Evolutionary conservation across 1,284 basidiomycete genomes (phyloP), one percentile per base, ranked within the genome.

Genomic region (Earliella scabrosa): DNA sequence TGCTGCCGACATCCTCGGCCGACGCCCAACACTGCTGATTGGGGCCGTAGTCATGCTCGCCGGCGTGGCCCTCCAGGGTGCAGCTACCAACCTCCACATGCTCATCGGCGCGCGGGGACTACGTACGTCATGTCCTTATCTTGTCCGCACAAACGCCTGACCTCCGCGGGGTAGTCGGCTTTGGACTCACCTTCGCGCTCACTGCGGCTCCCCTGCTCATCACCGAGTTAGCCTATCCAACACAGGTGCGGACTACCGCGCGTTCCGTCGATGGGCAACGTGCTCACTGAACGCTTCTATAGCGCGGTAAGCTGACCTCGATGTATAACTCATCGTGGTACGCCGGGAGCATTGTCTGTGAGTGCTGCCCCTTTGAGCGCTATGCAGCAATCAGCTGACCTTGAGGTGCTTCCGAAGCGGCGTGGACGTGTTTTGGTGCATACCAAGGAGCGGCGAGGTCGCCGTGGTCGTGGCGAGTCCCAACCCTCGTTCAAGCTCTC

Each of bases 161-260:
- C 44, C 44, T 21, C n/a, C 40, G 29, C 36, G 24, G 60, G 41
- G 29, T 47, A 87, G 86, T 87, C 58, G 87, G 87, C 1, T 75
- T 85, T 60, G 87, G 87, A n/a, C 75, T 87, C 18, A 76, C 81
- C 2, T 84, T 88, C 64, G 82, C 81, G 50, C 71, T 79, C 41
- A 88, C 84, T 61, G 81, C 85, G 9, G 82, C 82, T 1, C 87
- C 87, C 2, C 71, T 88, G 40, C 74, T 90, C 31, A 80, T 90
- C 51, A 82, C 86, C 39, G 89, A 91, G 71, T 72, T 90, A 10
- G 81, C 87, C 6, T 90, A 90, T 73, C 89, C 86, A 23, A 87
- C 86, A 10, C 86, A 87, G 65, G 83, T 83, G 59, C 58, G 75
- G 46, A 27, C 18, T 26, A 5, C 50, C 50, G 43, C 34, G 16